A percentile compares a stretch with the other conserved stretches of the same genome.
These are phyloP conservation scores for Lactifluus piperatus DNA, from an alignment of 768 basidiomycete species.

Conservation along the genomic window DNA sequence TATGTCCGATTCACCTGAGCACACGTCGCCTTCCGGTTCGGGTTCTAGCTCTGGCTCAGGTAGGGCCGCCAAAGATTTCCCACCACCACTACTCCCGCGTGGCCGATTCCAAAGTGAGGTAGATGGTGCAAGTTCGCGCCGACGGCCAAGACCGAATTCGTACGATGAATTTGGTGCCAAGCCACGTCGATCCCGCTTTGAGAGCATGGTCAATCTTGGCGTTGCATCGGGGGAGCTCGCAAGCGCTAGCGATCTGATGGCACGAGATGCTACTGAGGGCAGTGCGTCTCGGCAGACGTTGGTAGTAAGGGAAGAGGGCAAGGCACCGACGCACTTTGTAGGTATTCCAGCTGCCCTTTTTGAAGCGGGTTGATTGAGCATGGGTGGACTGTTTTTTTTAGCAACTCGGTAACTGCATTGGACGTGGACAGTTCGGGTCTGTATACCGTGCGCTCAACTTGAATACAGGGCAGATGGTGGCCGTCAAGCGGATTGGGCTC, in stretches of 20 bases:
- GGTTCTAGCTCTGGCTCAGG: background rate
- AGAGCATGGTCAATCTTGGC: constrained; percentile 62
- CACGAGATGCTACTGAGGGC: constrained; percentile 56
- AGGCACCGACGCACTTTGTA: constrained; percentile 72
- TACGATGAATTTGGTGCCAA: constrained; percentile 56
- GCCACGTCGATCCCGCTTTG: constrained; percentile 53
- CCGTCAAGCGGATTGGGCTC: constrained; percentile 91
- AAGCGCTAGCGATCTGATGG: constrained; percentile 57
- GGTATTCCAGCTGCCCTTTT: constrained; percentile 25
- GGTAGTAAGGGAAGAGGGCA: constrained; percentile 74
- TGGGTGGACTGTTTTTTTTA: constrained; percentile 27
- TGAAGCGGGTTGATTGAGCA: background rate
- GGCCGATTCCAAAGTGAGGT: constrained; percentile 70
- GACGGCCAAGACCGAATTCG: constrained; percentile 53
- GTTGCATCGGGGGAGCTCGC: constrained; percentile 37
- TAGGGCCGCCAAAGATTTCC: constrained; percentile 1
- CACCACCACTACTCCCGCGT: constrained; percentile 37
- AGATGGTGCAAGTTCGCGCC: constrained; percentile 44
- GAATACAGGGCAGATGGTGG: constrained; percentile 94
- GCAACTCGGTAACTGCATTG: constrained; percentile 98
- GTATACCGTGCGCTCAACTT: constrained; percentile 93
- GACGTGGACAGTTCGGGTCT: constrained; percentile 92
- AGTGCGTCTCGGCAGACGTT: constrained; percentile 58
- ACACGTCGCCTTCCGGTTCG: background rate
- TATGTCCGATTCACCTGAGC: constrained; percentile 9